Evolutionary conservation across 768 basidiomycete species (phyloP).

Genomic region (Pisolithus orientalis): DNA sequence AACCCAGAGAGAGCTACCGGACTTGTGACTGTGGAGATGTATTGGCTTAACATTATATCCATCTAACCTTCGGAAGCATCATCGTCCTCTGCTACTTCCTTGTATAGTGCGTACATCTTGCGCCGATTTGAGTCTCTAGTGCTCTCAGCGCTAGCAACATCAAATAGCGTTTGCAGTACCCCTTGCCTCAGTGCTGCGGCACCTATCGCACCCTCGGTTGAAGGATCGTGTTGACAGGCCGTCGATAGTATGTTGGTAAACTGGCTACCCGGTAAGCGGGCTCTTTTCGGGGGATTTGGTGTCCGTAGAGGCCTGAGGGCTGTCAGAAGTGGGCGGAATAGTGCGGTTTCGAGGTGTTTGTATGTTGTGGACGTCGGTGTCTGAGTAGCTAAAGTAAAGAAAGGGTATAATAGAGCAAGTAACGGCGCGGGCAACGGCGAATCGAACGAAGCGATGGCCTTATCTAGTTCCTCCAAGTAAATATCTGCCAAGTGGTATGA

Average conservation of each 20-base stretch:
- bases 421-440: slow-evolving; percentile 41
- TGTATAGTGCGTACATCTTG: slow-evolving; percentile 81
- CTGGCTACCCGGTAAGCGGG: slow-evolving; percentile 30
- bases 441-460: slow-evolving; percentile 34
- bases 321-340: slow-evolving; percentile 65
- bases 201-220: slow-evolving; percentile 31
- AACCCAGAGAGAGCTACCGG: slow-evolving; percentile 81
- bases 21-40: slow-evolving; percentile 29
- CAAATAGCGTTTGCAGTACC: slow-evolving; percentile 61
- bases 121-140: slow-evolving; percentile 74
- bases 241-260: slow-evolving; percentile 47
- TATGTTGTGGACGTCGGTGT: slow-evolving; percentile 61
- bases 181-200: slow-evolving; percentile 40
- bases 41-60: not conserved
- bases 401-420: slow-evolving; percentile 56
- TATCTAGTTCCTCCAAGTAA: slow-evolving; percentile 86
- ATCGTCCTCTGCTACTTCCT: slow-evolving; percentile 47
- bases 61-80: slow-evolving; percentile 24
- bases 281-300: slow-evolving; percentile 42
- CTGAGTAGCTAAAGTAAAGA: slow-evolving; percentile 63
- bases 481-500: slow-evolving; percentile 86
- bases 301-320: slow-evolving; percentile 38
- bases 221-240: slow-evolving; percentile 42
- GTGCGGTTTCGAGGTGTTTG: slow-evolving; percentile 60
- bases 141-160: slow-evolving; percentile 65